Evolutionary conservation across 2,329 filamentous ascomycete species (phyloP), one percentile per base, ranked within the genome.

Genomic region (Colletotrichum godetiae): DNA sequence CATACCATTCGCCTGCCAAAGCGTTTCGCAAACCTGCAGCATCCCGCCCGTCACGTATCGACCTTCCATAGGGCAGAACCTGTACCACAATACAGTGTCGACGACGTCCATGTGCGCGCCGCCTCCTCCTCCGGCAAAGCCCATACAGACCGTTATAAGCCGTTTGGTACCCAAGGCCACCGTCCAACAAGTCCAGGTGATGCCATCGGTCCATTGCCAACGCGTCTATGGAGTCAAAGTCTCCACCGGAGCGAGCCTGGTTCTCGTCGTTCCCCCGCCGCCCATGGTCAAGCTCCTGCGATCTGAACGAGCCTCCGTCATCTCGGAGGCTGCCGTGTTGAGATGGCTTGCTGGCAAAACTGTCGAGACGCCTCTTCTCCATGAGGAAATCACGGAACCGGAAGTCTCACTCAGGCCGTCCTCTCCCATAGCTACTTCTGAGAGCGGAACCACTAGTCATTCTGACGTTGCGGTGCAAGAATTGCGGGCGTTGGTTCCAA

Each of bases 271-370:
- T 4, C 79, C 86, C n/a, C 85, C 85, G 7, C 79, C 82, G 46
- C 75, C 81, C n/a, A 81, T 83, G 71, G 78, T 84, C 62, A 83
- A 84, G 67, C 79, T 88, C 33, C 80, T 90, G 37, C 84, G 88
- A 35, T 85, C 80, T 61, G 88, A 90, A 76, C 83, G 83, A 60
- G 82, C 78, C 46, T 82, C 85, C 55, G 79, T 86, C 61, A 77
- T 80, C 29, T 84, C 86, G 27, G 88, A 89, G 75, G 84, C 84
- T 11, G 78, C 81, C 10, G 76, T 88, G 2, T 76, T 89, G 49
- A 80, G 78, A 66, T 90, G 87, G 87, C 79, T 89, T 24, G 79
- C 81, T 49, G 75, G 78, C 65, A 63, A 67, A 37, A 57, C 29
- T 15, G 24, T 52, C 22, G 59, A 62, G 52, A 62, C 68, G 27